These are phyloP conservation scores for Epichloe gansuensis DNA, from an alignment of 2,329 filamentous ascomycete genomes.

Conservation along the genomic window DNA sequence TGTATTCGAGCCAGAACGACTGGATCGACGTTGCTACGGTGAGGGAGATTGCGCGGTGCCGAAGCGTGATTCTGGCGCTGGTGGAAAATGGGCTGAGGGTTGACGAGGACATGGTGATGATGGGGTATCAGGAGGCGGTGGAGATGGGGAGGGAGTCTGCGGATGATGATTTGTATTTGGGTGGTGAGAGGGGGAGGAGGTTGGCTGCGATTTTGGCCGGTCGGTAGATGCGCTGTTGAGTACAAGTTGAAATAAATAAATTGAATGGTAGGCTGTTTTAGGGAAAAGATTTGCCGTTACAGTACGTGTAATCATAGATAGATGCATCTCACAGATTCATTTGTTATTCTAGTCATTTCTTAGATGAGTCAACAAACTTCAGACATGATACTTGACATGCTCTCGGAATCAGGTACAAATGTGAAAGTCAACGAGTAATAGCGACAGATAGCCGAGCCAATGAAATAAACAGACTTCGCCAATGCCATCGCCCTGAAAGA, in stretches of 20 bases:
- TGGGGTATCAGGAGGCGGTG: constrained; percentile 69
- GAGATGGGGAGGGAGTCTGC: constrained; percentile 55
- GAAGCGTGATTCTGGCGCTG: constrained; percentile 68
- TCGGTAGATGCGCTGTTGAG: constrained; percentile 7
- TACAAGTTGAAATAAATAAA: not conserved
- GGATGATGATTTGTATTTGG: constrained; percentile 47
- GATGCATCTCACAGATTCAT: too few relatives aligned
- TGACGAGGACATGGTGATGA: constrained; percentile 78
- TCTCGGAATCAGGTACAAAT: not conserved
- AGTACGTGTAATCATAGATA: too few relatives aligned
- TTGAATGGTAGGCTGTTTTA: not conserved
- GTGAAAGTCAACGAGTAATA: not conserved
- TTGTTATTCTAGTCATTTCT: too few relatives aligned
- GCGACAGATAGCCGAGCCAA: not conserved
- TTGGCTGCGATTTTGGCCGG: constrained; percentile 29
- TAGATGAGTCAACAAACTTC: too few relatives aligned
- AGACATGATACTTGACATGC: not conserved
- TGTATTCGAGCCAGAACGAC: constrained; percentile 95
- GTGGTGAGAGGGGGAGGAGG: constrained; percentile 41
- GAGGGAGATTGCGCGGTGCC: constrained; percentile 75
- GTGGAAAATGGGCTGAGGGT: constrained; percentile 73
- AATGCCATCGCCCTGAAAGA: not conserved
- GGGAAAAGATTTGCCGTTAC: too few relatives aligned
- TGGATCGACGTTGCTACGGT: constrained; percentile 63
- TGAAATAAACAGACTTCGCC: not conserved